phyloP scores from a whole-genome alignment of 2,329 filamentous ascomycete genomes.

The Microdochium trichocladiopsis region DNA sequence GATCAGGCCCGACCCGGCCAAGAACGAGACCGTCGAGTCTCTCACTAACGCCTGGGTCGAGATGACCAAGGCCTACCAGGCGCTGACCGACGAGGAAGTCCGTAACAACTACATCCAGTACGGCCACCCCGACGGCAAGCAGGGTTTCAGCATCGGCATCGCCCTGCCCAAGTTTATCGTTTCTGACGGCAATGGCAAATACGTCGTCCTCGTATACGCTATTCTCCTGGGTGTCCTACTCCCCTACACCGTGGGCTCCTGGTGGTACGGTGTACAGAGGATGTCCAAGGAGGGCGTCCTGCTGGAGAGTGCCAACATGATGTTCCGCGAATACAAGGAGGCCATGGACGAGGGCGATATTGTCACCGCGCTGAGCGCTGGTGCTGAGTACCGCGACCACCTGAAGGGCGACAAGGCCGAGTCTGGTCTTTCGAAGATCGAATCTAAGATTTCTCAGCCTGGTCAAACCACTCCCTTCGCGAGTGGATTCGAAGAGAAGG shows the following conservation, averaged over 20 bases:
- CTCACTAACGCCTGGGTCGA: constrained; percentile 90
- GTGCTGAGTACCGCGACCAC: constrained; percentile 74
- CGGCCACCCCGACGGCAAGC: constrained; percentile 95
- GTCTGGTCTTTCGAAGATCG: constrained; percentile 72
- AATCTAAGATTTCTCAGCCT: constrained; percentile 61
- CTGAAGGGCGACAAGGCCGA: constrained; percentile 76
- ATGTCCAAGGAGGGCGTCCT: constrained; percentile 90
- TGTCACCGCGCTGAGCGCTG: constrained; percentile 72
- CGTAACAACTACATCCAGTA: constrained; percentile 96
- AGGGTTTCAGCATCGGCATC: constrained; percentile 96
- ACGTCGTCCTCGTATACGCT: constrained; percentile 85
- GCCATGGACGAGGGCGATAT: constrained; percentile 74
- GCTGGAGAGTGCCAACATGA: constrained; percentile 86
- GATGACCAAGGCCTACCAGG: constrained; percentile 95
- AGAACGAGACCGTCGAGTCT: constrained; percentile 81
- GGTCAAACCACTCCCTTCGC: constrained; percentile 44
- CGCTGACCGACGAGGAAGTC: constrained; percentile 92
- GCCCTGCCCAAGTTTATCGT: constrained; percentile 90
- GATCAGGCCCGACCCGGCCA: constrained; percentile 69
- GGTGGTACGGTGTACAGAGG: constrained; percentile 97
- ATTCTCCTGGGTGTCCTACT: constrained; percentile 80
- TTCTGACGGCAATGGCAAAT: constrained; percentile 90
- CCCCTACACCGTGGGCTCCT: constrained; percentile 88
- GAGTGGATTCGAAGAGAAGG: constrained; percentile 60
- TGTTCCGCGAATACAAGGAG: constrained; percentile 91